These are phyloP conservation scores for Inonotus obliquus DNA, from an alignment of 1,284 basidiomycete genomes.

Conservation along the genomic window DNA sequence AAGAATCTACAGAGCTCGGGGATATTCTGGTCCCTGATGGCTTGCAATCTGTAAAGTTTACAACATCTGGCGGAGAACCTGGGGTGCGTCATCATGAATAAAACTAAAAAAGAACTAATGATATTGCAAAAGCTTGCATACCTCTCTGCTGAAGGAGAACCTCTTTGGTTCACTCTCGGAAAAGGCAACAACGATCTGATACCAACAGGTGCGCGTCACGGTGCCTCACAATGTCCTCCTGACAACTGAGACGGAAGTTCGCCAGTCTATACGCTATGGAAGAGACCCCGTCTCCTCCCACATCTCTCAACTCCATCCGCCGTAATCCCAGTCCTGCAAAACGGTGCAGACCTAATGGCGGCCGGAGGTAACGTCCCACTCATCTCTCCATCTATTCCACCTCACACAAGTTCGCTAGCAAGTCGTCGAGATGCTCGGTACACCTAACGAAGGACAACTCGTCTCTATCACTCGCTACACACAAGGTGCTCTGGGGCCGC, in stretches of 20 bases:
- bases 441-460: slow-evolving; percentile 33
- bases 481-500: slow-evolving; percentile 37
- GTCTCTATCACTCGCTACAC: slow-evolving; percentile 54
- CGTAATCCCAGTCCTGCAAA: slow-evolving; percentile 60
- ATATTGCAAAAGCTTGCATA: slow-evolving; percentile 48
- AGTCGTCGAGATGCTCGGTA: slow-evolving; percentile 41
- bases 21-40: slow-evolving; percentile 67
- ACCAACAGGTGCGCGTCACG: slow-evolving; percentile 49
- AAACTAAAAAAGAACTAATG: slow-evolving; percentile 8
- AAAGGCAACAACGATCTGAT: slow-evolving; percentile 62
- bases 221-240: not conserved
- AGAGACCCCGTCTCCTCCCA: slow-evolving; percentile 57
- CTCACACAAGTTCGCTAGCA: slow-evolving; percentile 25
- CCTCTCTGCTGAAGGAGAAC: slow-evolving; percentile 65
- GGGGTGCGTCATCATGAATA: slow-evolving; percentile 43
- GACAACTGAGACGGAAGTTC: not conserved
- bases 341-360: slow-evolving; percentile 77
- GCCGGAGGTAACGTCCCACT: slow-evolving; percentile 56
- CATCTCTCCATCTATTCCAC: slow-evolving; percentile 3
- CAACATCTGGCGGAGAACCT: slow-evolving; percentile 53
- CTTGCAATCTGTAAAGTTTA: slow-evolving; percentile 60
- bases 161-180: slow-evolving; percentile 78
- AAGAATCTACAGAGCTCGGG: slow-evolving; percentile 33
- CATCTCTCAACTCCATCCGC: slow-evolving; percentile 57
- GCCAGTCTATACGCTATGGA: slow-evolving; percentile 71